Evolutionary conservation across 768 basidiomycete genomes (phyloP), one percentile per base, ranked within the genome.

Genomic region (Agaricus blazei): DNA sequence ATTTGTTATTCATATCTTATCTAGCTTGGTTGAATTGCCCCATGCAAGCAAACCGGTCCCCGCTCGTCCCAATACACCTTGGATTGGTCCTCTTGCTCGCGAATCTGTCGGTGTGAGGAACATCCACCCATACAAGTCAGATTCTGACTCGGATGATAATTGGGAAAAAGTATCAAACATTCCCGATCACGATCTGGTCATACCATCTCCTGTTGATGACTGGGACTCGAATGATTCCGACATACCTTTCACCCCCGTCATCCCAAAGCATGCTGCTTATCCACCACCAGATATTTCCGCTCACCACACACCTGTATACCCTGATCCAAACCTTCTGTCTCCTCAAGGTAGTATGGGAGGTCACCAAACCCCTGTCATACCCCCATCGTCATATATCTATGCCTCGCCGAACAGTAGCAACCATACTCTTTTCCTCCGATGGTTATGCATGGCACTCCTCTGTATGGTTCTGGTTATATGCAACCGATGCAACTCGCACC

Each of bases 51-150:
- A n/a, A 15, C 47, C 52, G 36, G 26, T n/a, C 36, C 60, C 24
- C 57, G 48, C 58, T 60, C 48, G 58, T 63, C 64, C 26, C 68
- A 64, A 24, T 68, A 67, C 74, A 4, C 68, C 73, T 4, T 77
- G 75, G 75, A 70, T 70, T 47, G 73, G 73, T 2, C 72, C 74
- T 31, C 63, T 76, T 29, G 74, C 71, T 15, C 68, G 63, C 68
- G 19, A 65, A 69, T 43, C 66, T 61, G 40, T 59, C 62, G 36
- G 61, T 50, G 41, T 63, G 59, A 47, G 57, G 59, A 27, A 57
- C 37, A 41, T 56, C 59, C 23, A 47, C 59, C 42, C 52, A 34
- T 29, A 62, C 59, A 41, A 59, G 59, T 63, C 64, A 9, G 57
- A 59, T n/a, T 64, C 63, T 1, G 69, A 66, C 26, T 64, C 65